Base-by-base conservation (phyloP, 2,329 filamentous ascomycete species). In the Ceratocystis alfenasii region DNA sequence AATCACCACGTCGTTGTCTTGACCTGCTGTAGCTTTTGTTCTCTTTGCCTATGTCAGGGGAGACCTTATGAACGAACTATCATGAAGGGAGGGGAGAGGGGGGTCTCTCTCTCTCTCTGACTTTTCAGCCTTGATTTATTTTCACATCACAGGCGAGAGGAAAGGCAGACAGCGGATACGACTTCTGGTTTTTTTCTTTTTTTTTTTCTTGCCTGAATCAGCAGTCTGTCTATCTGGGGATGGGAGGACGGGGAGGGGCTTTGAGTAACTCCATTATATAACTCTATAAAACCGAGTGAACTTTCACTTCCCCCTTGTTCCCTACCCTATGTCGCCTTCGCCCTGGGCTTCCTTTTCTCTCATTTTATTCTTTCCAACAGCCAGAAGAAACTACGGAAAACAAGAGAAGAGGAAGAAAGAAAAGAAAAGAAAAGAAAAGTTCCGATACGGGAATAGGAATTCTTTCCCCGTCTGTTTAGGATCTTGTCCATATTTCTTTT, bases 1-100 rank as follows among this genome's bases (percentile, higher is more conserved):
- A 57, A 57, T 57, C 53, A 57, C 25, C 10, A 28, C 53, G 53
- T 28, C 22, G 10, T 15, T 57, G 53, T 57, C 53, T 57, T n/a
- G 53, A 57, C 8, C 30, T 28, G 22, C 17, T 57, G n/a, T 28
- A 25, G n/a, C 5, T 28, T 30, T 28, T 25, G 5, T 30, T 17
- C 30, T n/a, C 7, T 57, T 4, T 30, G 25, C 30, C 22, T 30
- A 33, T 57, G 53, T 17, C 53, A 57, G 53, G 53, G 22, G 53
- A 3, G 53, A 25, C 20, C 50, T 25, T 55, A 17, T 55, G 50
- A 12, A 12, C 0, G 36, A 5, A 41, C 12, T 41, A 41, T 41
- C 36, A 41, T 12, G 36, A 41, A 41, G 36, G 36, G 10, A 20
- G n/a, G 45, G 17, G 45, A 20, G 46, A 20, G 20, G 46, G 46